phyloP scores from a whole-genome alignment of 176 grass and related monocot genomes.

The Carex littledalei region DNA sequence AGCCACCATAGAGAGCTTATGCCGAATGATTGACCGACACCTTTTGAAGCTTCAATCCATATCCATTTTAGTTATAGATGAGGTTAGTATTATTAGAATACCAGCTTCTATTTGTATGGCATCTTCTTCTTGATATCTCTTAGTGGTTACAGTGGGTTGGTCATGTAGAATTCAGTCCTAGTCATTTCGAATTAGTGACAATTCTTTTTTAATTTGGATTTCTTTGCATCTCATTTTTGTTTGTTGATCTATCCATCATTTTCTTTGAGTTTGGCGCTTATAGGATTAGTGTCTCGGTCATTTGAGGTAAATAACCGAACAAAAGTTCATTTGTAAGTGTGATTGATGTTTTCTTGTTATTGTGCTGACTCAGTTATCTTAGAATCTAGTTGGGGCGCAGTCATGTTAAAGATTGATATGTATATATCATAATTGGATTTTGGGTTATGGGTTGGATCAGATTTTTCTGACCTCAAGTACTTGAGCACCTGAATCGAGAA shows the following conservation, averaged over 20 bases:
- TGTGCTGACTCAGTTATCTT: background rate
- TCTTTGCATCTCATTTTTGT: background rate
- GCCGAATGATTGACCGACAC: conserved; percentile 72
- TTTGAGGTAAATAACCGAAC: background rate
- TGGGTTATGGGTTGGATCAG: background rate
- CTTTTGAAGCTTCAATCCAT: conserved; percentile 63
- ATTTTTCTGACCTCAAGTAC: background rate
- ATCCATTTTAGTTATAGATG: conserved; percentile 78
- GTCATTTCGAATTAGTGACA: background rate
- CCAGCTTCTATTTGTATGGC: background rate
- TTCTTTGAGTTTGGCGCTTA: background rate
- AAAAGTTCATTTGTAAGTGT: background rate
- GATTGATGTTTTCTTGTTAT: background rate
- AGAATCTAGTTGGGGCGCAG: background rate
- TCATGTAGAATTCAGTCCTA: background rate
- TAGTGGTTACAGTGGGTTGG: background rate
- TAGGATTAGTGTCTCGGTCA: background rate
- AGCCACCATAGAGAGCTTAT: conserved; percentile 77
- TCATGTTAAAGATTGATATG: background rate
- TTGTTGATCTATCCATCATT: background rate
- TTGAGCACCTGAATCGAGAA: background rate
- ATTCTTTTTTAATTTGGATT: background rate
- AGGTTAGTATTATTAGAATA: conserved; percentile 34
- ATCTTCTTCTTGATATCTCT: background rate
- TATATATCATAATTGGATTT: background rate